These are phyloP conservation scores for Xylaria hypoxylon DNA, from an alignment of 2,329 filamentous ascomycete genomes.

Conservation along the genomic window DNA sequence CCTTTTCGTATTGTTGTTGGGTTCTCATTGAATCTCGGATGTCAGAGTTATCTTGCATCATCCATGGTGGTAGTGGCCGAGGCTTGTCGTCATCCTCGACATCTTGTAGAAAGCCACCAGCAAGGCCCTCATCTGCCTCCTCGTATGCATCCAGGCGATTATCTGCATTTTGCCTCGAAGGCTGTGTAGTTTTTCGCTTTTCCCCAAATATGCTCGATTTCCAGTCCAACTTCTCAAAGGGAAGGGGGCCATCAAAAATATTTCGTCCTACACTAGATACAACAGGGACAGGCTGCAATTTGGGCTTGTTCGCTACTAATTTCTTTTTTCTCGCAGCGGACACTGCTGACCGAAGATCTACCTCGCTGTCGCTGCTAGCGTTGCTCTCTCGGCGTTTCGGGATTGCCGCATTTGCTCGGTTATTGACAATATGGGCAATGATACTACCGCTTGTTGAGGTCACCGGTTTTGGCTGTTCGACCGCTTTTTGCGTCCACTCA, in stretches of 20 bases:
- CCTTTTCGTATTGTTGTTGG: conserved; percentile 66
- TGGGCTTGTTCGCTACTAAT: conserved; percentile 45
- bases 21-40: conserved; percentile 72
- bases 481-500: conserved; percentile 68
- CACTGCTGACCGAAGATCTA: conserved; percentile 82
- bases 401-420: conserved; percentile 73
- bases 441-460: conserved; percentile 65
- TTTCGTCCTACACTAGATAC: conserved; percentile 66
- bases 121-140: conserved; percentile 44
- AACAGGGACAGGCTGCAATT: conserved; percentile 48
- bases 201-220: conserved; percentile 69
- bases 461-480: conserved; percentile 63
- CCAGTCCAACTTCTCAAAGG: conserved; percentile 87
- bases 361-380: conserved; percentile 77
- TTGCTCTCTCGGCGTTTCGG: conserved; percentile 61
- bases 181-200: conserved; percentile 50
- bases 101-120: conserved; percentile 54
- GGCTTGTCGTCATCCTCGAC: conserved; percentile 56
- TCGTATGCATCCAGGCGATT: conserved; percentile 36
- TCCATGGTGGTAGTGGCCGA: conserved; percentile 80
- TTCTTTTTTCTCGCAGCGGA: conserved; percentile 73
- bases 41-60: conserved; percentile 70
- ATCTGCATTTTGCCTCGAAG: conserved; percentile 30
- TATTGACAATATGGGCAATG: conserved; percentile 80
- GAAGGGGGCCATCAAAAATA: conserved; percentile 81